Conservation (phyloP, 2,329 filamentous ascomycete species). For the Diaporthe citri region DNA sequence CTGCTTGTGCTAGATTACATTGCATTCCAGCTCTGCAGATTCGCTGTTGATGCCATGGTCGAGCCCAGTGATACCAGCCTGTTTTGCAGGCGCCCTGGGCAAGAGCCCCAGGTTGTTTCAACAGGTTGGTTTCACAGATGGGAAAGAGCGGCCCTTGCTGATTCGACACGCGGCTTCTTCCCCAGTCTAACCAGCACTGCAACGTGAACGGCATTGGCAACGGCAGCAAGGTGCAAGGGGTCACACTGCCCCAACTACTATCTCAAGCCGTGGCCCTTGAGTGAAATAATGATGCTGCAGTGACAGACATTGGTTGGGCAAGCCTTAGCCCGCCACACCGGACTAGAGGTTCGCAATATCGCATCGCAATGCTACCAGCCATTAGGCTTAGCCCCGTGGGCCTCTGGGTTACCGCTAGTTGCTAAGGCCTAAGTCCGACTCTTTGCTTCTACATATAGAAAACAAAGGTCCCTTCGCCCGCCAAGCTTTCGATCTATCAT, state of each 20-base stretch:
- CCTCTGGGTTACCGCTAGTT: background rate
- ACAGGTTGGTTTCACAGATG: background rate
- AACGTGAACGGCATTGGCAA: background rate
- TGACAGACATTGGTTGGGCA: background rate
- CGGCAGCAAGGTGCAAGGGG: background rate
- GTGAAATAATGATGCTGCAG: background rate
- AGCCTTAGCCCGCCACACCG: background rate
- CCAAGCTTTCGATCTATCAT: conserved; percentile 29
- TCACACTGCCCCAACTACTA: background rate
- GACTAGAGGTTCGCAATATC: background rate
- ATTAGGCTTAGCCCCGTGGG: conserved; percentile 21
- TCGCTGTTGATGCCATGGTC: background rate
- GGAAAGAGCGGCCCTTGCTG: background rate
- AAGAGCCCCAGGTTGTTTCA: background rate
- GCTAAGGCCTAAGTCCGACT: conserved; percentile 12
- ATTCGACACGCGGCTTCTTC: background rate
- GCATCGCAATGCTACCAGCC: conserved; percentile 11
- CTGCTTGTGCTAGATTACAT: background rate
- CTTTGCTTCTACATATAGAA: conserved; percentile 21
- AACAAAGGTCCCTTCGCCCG: conserved; percentile 9
- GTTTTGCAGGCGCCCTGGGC: background rate
- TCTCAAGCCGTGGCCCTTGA: background rate
- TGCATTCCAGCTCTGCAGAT: background rate
- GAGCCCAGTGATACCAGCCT: background rate
- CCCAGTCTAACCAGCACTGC: background rate